These are phyloP conservation scores for Zea luxurians DNA, from an alignment of 176 grass and related monocot species.

Conservation along the genomic window DNA sequence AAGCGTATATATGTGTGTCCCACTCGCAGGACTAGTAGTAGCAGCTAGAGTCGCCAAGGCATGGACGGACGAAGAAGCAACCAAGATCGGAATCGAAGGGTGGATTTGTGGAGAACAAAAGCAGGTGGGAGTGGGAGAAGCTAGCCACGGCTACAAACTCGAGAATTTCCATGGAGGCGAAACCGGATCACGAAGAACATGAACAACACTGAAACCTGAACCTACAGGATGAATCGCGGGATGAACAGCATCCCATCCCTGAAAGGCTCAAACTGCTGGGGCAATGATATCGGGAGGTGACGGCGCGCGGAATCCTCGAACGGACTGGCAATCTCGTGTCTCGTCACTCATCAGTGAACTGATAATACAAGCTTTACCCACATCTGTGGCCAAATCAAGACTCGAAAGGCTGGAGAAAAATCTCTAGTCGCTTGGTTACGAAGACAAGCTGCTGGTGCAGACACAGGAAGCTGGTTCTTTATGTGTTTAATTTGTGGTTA, in stretches of 20 bases:
- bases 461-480: neutral
- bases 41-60: neutral
- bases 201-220: neutral
- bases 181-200: neutral
- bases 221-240: neutral
- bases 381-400: neutral
- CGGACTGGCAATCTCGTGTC: neutral
- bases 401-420: neutral
- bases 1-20: neutral
- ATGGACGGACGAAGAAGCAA: neutral
- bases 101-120: neutral
- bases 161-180: neutral
- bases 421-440: conserved; percentile 10
- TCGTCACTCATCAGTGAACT: neutral
- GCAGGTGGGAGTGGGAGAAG: neutral
- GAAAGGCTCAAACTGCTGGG: too few species aligned
- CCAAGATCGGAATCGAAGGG: too few species aligned
- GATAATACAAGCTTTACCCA: neutral
- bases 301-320: neutral
- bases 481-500: too few species aligned
- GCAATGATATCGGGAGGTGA: neutral
- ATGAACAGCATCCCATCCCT: too few species aligned
- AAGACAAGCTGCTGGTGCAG: neutral
- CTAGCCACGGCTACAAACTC: neutral
- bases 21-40: neutral